Percentiles rank a stretch among this genome's conserved stretches.
Conservation (phyloP, 768 basidiomycete species). For the Pholiota conissans region DNA sequence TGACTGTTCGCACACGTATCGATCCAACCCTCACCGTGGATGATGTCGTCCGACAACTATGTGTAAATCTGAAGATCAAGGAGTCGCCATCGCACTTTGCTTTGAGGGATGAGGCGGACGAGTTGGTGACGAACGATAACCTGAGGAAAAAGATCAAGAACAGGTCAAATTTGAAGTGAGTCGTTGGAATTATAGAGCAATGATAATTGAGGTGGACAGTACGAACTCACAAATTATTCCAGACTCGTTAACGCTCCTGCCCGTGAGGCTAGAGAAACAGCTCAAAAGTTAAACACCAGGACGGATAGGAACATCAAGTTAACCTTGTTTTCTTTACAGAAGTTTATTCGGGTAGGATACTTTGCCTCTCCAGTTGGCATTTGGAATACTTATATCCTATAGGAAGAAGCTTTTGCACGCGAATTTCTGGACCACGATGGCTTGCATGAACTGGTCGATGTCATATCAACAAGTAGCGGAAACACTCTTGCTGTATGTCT, state of each 20-base stretch:
- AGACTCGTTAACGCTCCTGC: slow-evolving; percentile 81
- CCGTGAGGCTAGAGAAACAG: slow-evolving; percentile 76
- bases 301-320: slow-evolving; percentile 64
- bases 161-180: slow-evolving; percentile 78
- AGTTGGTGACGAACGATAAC: slow-evolving; percentile 87
- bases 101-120: slow-evolving; percentile 79
- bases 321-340: slow-evolving; percentile 77
- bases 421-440: slow-evolving; percentile 79
- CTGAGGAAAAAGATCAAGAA: slow-evolving; percentile 77
- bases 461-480: slow-evolving; percentile 67
- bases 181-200: slow-evolving; percentile 2
- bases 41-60: slow-evolving; percentile 83
- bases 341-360: slow-evolving; percentile 65
- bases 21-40: slow-evolving; percentile 82
- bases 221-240: slow-evolving; percentile 8
- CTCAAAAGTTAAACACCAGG: slow-evolving; percentile 61
- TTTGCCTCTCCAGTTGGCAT: neutral
- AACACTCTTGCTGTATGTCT: slow-evolving; percentile 78
- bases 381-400: slow-evolving; percentile 6
- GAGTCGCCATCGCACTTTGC: slow-evolving; percentile 74
- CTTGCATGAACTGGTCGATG: slow-evolving; percentile 64
- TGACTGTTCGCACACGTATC: slow-evolving; percentile 79
- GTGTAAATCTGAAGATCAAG: slow-evolving; percentile 76
- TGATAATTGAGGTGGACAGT: slow-evolving; percentile 1
- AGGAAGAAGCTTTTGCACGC: slow-evolving; percentile 84